Evolutionary conservation across 306 rosid species (phyloP), one percentile per base, ranked within the genome.

Genomic region (Datisca glomerata): DNA sequence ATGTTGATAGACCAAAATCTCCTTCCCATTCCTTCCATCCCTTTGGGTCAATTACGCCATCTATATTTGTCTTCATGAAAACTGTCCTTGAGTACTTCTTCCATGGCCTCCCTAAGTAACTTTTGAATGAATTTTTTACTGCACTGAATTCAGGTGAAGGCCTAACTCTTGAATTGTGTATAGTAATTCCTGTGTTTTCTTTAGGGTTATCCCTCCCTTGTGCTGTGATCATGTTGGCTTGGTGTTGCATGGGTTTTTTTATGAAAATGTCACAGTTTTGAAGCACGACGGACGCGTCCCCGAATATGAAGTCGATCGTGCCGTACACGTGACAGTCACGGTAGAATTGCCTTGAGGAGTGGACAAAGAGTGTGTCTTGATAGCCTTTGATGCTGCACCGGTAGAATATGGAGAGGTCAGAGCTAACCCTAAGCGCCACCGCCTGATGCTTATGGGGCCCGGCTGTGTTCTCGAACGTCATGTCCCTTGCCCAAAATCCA

Each of bases 61-160:
- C 96, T 18, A 85, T 11, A 36, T 81, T 74, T 7, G 53, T 65
- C 45, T 63, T 70, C 6, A 75, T 9, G 15, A 67, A 58, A 56
- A 86, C 67, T 1, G 76, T 78, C 67, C 83, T 72, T 0, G 93
- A 75, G 12, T 72, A 86, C 46, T 45, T 61, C 53, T 40, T 73
- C 96, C 93, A 81, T 1, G 83, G 86, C 61, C 91, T 46, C 0
- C 91, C 96, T n/a, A 86, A 49, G 50, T 54, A 86, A 4, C 46
- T 81, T 9, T 24, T 56, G 19, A 32, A 41, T 0, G 56, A 40
- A 12, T 16, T 24, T 57, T 59, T 3, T 0, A 24, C 43, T 0
- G 24, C 5, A 0, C 2, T 38, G 0, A 68, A 48, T 0, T 69
- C 79, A 0, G 59, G 35, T 0, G 64, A 45, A 0, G 75, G 48